Base-by-base conservation (phyloP, 208 protist species). In the Porcisia deanei region DNA sequence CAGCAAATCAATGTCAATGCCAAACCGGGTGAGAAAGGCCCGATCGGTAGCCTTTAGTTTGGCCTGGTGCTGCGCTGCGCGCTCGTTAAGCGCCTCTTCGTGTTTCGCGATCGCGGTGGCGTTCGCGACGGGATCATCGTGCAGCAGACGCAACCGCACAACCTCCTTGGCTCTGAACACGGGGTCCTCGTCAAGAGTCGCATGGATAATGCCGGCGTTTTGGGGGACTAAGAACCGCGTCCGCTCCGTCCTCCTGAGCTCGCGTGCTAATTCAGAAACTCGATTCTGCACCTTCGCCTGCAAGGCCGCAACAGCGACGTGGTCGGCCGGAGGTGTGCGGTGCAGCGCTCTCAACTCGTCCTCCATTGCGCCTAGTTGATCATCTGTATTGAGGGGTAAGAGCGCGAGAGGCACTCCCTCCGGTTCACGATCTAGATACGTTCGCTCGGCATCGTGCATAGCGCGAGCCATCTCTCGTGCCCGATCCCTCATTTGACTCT, bases 381-480 rank as follows among this genome's bases (percentile, higher is more conserved):
- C 85, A 63, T 95, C 86, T 1, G 73, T 76, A 68, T 93, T 86
- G 18, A 95, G 77, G 22, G 87, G 82, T 52, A 93, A 60, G n/a
- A 90, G 60, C 2, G 73, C 83, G 2, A 91, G 75, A 1, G 88
- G 89, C 0, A 93, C 73, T 30, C 75, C 74, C 25, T 85, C 84
- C 9, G 85, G 86, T 0, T 77, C 70, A 0, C 45, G 69, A 71
- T 92, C 79, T 25, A 94, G 88, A 53, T 85, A 94, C 43, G 18
- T 43, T 1, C 91, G 85, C 76, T 94, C 89, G 49, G 77, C 70
- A 3, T 63, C 84, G 75, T 92, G 89, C 78, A 92, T 86, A 16
- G 61, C 72, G 5, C 71, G 69, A 12, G 91, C 91, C 16, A 95
- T 55, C 30, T 84, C 82, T 16, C 73, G 76, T 1, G 84, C 88